Conservation (phyloP, 768 basidiomycete genomes). For the Boletus fagicola region DNA sequence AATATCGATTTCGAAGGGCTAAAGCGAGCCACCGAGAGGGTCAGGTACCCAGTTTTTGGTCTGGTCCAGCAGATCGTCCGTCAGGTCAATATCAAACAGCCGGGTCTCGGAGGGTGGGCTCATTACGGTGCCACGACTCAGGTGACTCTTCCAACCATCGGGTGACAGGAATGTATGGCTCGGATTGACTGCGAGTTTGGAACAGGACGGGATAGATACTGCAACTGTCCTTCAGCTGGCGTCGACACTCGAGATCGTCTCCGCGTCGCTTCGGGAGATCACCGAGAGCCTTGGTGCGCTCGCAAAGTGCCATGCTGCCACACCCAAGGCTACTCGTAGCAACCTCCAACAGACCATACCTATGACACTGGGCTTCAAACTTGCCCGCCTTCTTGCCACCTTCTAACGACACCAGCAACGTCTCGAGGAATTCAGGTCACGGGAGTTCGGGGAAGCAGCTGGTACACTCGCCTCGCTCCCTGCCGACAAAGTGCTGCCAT, state of each 20-base stretch:
- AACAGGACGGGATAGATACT: slow-evolving; percentile 49
- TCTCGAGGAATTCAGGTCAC: slow-evolving; percentile 36
- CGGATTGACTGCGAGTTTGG: background rate
- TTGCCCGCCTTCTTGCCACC: slow-evolving; percentile 43
- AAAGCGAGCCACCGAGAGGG: slow-evolving; percentile 39
- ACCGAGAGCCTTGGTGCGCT: slow-evolving; percentile 29
- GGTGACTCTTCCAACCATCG: slow-evolving; percentile 22
- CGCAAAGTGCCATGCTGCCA: slow-evolving; percentile 33
- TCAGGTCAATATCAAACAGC: slow-evolving; percentile 32
- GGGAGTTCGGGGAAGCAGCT: slow-evolving; percentile 48
- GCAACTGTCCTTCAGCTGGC: slow-evolving; percentile 43
- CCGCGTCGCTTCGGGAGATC: slow-evolving; percentile 30
- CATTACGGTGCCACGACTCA: slow-evolving; percentile 52
- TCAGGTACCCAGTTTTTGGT: slow-evolving; percentile 46
- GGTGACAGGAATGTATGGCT: background rate
- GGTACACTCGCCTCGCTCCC: slow-evolving; percentile 47
- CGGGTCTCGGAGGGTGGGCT: slow-evolving; percentile 44
- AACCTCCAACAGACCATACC: slow-evolving; percentile 50
- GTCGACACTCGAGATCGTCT: slow-evolving; percentile 38
- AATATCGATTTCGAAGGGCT: slow-evolving; percentile 41
- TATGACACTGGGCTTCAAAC: slow-evolving; percentile 47
- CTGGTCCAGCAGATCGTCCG: slow-evolving; percentile 44
- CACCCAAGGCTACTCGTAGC: slow-evolving; percentile 46
- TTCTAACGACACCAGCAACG: slow-evolving; percentile 41
- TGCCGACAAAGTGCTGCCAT: slow-evolving; percentile 32